phyloP scores from a whole-genome alignment of 2,329 filamentous ascomycete genomes.

The Rhynchosporium agropyri region DNA sequence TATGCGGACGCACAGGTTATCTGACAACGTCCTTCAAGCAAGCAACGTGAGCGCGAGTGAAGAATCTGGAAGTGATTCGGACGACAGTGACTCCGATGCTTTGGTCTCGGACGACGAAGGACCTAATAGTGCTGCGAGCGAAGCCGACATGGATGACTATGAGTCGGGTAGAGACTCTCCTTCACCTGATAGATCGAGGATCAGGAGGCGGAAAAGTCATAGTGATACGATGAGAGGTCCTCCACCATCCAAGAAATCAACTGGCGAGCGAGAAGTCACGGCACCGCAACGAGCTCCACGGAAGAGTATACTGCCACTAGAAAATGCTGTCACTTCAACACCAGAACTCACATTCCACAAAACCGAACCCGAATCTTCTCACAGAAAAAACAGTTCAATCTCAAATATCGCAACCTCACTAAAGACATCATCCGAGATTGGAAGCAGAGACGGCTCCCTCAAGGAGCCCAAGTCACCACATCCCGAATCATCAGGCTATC shows the following conservation, averaged over 20 bases:
- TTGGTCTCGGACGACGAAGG: constrained; percentile 40
- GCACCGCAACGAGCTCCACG: constrained; percentile 31
- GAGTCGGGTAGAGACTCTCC: constrained; percentile 39
- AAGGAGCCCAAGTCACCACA: constrained; percentile 21
- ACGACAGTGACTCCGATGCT: constrained; percentile 46
- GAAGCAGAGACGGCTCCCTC: constrained; percentile 26
- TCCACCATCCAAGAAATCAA: constrained; percentile 41
- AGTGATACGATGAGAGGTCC: constrained; percentile 45
- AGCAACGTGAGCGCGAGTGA: constrained; percentile 52
- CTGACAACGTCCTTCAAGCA: constrained; percentile 42
- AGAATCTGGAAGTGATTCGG: constrained; percentile 44
- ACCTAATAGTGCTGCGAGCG: constrained; percentile 46
- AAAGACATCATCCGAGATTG: constrained; percentile 18
- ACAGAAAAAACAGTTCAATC: constrained; percentile 26
- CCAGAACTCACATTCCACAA: constrained; percentile 18
- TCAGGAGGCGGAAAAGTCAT: constrained; percentile 46
- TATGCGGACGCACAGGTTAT: constrained; percentile 75
- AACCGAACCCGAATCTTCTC: constrained; percentile 17
- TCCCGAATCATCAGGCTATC: constrained; percentile 2
- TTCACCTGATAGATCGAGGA: constrained; percentile 22
- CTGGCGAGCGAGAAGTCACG: constrained; percentile 37
- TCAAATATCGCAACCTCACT: constrained; percentile 28
- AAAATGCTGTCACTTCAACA: constrained; percentile 3
- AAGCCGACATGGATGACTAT: constrained; percentile 47
- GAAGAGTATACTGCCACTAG: constrained; percentile 13